phyloP scores from a whole-genome alignment of 352 stramenopile genomes.

The Phytophthora kernoviae region DNA sequence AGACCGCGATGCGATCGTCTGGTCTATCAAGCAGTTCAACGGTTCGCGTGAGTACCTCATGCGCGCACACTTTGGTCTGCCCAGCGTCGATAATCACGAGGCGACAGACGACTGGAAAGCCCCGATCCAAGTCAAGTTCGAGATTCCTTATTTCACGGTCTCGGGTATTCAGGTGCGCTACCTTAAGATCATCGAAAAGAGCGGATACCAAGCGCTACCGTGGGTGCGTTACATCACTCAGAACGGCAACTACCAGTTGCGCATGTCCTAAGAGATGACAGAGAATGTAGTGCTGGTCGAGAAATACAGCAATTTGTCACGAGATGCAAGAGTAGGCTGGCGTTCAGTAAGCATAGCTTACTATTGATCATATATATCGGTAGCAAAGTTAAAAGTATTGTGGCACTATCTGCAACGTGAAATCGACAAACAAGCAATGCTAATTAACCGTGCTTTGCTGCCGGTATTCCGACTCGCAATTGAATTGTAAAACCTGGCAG shows the following conservation, averaged over 20 bases:
- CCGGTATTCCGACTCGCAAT: too few relatives aligned
- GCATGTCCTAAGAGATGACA: conserved; percentile 93
- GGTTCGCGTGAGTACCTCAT: conserved; percentile 99
- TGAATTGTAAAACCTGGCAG: too few relatives aligned
- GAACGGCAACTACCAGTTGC: conserved; percentile 99
- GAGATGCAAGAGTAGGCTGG: conserved; percentile 9
- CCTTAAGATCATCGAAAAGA: conserved; percentile 99
- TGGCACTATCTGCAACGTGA: too few relatives aligned
- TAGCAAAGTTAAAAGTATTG: too few relatives aligned
- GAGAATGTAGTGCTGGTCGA: conserved; percentile 12
- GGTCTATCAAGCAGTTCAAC: conserved; percentile 99
- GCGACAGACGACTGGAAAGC: conserved; percentile 90
- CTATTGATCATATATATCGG: too few relatives aligned
- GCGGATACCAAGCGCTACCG: conserved; percentile 98
- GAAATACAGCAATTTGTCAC: conserved; percentile 19
- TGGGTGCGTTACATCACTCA: conserved; percentile 99
- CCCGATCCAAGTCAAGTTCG: conserved; percentile 96
- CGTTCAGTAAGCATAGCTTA: conserved; percentile 33
- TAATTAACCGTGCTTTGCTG: too few relatives aligned
- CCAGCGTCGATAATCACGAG: conserved; percentile 92
- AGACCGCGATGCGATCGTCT: conserved; percentile 98
- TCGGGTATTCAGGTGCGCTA: conserved; percentile 99
- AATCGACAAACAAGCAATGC: too few relatives aligned
- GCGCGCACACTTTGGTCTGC: conserved; percentile 98
- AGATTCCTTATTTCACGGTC: conserved; percentile 96